Percentiles rank a stretch among this genome's conserved stretches.
Evolutionary conservation across 176 grass and related monocot genomes (phyloP).

Genomic region (Canna indica): DNA sequence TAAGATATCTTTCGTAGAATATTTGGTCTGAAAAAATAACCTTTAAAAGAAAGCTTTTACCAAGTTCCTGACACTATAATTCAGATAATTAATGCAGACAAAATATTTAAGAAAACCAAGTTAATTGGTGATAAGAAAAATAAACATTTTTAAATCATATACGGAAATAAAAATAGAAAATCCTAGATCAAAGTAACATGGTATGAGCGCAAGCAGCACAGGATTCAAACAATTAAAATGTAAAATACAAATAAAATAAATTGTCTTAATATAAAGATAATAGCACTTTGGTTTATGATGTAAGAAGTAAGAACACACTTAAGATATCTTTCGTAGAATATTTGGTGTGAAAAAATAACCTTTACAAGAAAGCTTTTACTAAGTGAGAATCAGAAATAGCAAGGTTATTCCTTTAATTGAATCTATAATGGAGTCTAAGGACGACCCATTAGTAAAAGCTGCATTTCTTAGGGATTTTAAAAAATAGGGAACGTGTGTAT

Average conservation of each 20-base stretch:
- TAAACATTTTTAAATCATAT: background rate
- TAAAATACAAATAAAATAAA: background rate
- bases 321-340: background rate
- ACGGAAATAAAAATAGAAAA: no score
- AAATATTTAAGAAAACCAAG: slow-evolving; percentile 5
- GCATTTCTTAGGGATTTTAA: no score
- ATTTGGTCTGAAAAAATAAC: background rate
- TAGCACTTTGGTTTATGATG: background rate
- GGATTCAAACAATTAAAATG: background rate
- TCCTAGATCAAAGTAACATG: background rate
- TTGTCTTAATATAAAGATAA: background rate
- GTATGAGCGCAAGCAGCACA: background rate
- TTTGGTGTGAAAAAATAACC: background rate
- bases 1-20: background rate
- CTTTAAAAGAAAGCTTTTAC: background rate
- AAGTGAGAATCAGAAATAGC: background rate
- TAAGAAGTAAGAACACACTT: background rate
- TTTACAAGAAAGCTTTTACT: background rate
- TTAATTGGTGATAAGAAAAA: background rate
- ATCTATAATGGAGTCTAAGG: no score
- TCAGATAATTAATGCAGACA: background rate
- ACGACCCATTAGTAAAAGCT: background rate
- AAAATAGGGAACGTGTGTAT: no score
- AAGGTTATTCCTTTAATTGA: no score
- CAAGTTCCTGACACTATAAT: slow-evolving; percentile 4